Percentiles rank a stretch among this genome's conserved stretches.
phyloP scores from a whole-genome alignment of 2,329 filamentous ascomycete genomes.

The Trichoderma koningii region DNA sequence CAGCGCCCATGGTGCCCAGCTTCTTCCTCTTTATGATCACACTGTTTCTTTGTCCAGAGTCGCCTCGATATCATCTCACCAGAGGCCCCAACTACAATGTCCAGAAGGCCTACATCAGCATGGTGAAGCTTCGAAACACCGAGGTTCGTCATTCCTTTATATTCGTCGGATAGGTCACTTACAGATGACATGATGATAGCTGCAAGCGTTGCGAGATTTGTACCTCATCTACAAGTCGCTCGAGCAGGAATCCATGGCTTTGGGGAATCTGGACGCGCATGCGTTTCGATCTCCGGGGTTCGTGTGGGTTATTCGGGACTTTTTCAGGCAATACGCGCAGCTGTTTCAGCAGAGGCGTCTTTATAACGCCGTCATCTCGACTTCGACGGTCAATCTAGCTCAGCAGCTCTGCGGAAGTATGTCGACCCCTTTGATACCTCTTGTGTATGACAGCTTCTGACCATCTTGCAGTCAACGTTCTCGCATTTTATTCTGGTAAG shows the following conservation, averaged over 20 bases:
- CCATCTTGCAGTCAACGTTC: slow-evolving; percentile 40
- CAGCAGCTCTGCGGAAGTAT: slow-evolving; percentile 41
- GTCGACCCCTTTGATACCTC: neutral
- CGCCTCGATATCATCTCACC: slow-evolving; percentile 47
- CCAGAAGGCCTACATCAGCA: slow-evolving; percentile 41
- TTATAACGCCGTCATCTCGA: slow-evolving; percentile 39
- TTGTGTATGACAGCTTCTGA: neutral
- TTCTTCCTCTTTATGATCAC: slow-evolving; percentile 40
- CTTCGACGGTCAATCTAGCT: slow-evolving; percentile 38
- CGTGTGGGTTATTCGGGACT: slow-evolving; percentile 36
- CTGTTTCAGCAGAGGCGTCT: slow-evolving; percentile 36
- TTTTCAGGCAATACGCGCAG: slow-evolving; percentile 36
- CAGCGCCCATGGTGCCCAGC: slow-evolving; percentile 44
- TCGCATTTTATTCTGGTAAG: slow-evolving; percentile 49
- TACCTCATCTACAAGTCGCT: slow-evolving; percentile 44
- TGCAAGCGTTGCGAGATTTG: slow-evolving; percentile 46
- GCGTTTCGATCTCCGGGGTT: slow-evolving; percentile 35
- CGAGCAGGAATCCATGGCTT: slow-evolving; percentile 36
- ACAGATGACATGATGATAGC: slow-evolving; percentile 30
- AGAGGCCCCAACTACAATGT: slow-evolving; percentile 43
- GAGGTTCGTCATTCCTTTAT: slow-evolving; percentile 31
- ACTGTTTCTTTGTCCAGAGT: slow-evolving; percentile 46
- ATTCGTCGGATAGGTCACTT: too few relatives aligned
- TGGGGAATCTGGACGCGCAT: slow-evolving; percentile 32
- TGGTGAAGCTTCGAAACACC: slow-evolving; percentile 43